These are phyloP conservation scores for Metschnikowia anglica DNA, from an alignment of 805 yeast species.

Conservation along the genomic window DNA sequence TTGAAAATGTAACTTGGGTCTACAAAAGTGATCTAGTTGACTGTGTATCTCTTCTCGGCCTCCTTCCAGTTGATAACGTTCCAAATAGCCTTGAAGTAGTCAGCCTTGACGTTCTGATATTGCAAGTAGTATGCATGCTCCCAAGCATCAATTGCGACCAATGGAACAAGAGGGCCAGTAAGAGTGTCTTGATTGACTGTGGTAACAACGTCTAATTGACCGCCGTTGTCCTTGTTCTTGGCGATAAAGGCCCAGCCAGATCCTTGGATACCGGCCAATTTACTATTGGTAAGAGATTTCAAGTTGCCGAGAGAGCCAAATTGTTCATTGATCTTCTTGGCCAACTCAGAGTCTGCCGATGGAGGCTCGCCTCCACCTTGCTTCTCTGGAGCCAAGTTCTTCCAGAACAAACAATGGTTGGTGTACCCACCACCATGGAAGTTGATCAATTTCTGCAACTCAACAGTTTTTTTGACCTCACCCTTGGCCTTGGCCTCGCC, in stretches of 20 bases:
- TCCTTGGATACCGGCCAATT: constrained; percentile 51
- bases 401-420: constrained; percentile 52
- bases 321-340: constrained; percentile 38
- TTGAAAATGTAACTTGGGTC: not conserved
- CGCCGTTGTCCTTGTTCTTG: constrained; percentile 45
- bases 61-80: constrained; percentile 51
- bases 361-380: constrained; percentile 41
- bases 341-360: constrained; percentile 31
- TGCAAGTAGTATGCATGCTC: constrained; percentile 55
- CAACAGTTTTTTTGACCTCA: constrained; percentile 42
- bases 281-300: constrained; percentile 40
- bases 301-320: constrained; percentile 47
- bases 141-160: constrained; percentile 55
- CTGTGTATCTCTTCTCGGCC: constrained; percentile 46
- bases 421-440: constrained; percentile 54
- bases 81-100: constrained; percentile 51
- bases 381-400: constrained; percentile 45
- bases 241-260: constrained; percentile 56
- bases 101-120: constrained; percentile 50
- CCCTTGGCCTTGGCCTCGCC: constrained; percentile 36
- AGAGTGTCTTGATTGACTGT: constrained; percentile 51
- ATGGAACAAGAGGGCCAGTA: constrained; percentile 42
- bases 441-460: constrained; percentile 45
- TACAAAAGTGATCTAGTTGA: constrained; percentile 16
- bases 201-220: constrained; percentile 43